A percentile compares a stretch with the other conserved stretches of the same genome.
phyloP scores from a whole-genome alignment of 768 basidiomycete species.

The Plicaturopsis crispa region DNA sequence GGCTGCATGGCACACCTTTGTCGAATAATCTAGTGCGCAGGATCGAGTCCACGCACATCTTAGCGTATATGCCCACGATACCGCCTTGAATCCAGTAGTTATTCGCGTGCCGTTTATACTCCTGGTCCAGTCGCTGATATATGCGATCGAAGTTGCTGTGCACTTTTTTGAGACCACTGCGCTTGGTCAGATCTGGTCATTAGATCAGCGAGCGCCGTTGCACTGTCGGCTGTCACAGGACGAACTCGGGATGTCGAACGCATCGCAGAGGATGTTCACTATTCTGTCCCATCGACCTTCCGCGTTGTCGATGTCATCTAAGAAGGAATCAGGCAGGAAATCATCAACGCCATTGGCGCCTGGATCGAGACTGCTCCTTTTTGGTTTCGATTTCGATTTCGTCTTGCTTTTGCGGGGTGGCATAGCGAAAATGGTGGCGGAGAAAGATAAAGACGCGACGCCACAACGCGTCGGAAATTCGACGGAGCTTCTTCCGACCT shows the following conservation, averaged over 20 bases:
- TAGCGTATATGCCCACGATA: slow-evolving; percentile 54
- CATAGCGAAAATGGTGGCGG: too few species aligned
- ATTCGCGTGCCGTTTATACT: slow-evolving; percentile 31
- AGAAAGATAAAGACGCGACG: too few species aligned
- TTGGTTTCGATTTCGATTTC: slow-evolving; percentile 10
- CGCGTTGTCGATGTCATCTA: slow-evolving; percentile 38
- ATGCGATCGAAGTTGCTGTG: slow-evolving; percentile 50
- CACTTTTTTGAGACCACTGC: slow-evolving; percentile 56
- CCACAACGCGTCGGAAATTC: too few species aligned
- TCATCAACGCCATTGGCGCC: slow-evolving; percentile 1
- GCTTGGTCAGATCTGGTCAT: slow-evolving; percentile 40
- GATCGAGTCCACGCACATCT: slow-evolving; percentile 54
- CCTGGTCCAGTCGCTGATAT: slow-evolving; percentile 39
- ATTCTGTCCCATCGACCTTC: slow-evolving; percentile 42
- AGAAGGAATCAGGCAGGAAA: slow-evolving; percentile 21
- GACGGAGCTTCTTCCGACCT: too few species aligned
- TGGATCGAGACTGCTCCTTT: neutral
- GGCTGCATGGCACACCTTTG: slow-evolving; percentile 30
- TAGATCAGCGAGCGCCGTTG: neutral
- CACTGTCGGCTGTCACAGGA: slow-evolving; percentile 1
- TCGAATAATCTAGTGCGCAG: slow-evolving; percentile 52
- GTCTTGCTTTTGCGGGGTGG: slow-evolving; percentile 10
- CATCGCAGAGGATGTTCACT: slow-evolving; percentile 38
- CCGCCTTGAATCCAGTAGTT: slow-evolving; percentile 47
- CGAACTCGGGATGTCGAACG: slow-evolving; percentile 49